Conservation (phyloP, 108 stramenopile species). For the Cyclotella sp. region DNA sequence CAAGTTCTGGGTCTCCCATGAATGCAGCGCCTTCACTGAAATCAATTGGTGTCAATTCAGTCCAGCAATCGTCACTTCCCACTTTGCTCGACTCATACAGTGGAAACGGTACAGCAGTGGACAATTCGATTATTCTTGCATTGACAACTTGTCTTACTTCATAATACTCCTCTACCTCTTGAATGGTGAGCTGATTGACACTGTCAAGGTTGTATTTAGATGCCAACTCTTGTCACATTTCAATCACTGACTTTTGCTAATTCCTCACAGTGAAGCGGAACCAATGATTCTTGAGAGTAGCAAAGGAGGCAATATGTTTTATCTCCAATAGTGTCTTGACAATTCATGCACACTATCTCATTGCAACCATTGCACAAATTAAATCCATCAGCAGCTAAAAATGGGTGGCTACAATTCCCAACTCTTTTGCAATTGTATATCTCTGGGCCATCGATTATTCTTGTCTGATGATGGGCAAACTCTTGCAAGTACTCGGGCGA, state of each 20-base stretch:
- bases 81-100: not conserved
- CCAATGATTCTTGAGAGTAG: conserved; percentile 1
- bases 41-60: no score
- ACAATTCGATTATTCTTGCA: not conserved
- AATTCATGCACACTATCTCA: not conserved
- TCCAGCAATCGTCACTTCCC: not conserved
- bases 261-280: not conserved
- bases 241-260: not conserved
- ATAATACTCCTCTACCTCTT: no score
- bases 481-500: conserved; percentile 10
- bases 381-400: conserved; percentile 8
- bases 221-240: conserved; percentile 11
- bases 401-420: not conserved
- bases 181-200: no score
- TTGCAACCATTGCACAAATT: not conserved
- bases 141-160: not conserved
- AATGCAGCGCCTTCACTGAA: conserved; percentile 29
- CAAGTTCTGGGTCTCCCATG: conserved; percentile 14
- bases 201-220: conserved; percentile 11
- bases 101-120: conserved; percentile 5
- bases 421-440: not conserved
- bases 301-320: conserved; percentile 11
- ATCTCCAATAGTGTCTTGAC: not conserved
- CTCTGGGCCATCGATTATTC: conserved; percentile 9
- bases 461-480: conserved; percentile 2